A percentile compares a stretch with the other conserved stretches of the same genome.
These are phyloP conservation scores for Pythium phragmitis DNA, from an alignment of 352 stramenopile species.

Conservation along the genomic window DNA sequence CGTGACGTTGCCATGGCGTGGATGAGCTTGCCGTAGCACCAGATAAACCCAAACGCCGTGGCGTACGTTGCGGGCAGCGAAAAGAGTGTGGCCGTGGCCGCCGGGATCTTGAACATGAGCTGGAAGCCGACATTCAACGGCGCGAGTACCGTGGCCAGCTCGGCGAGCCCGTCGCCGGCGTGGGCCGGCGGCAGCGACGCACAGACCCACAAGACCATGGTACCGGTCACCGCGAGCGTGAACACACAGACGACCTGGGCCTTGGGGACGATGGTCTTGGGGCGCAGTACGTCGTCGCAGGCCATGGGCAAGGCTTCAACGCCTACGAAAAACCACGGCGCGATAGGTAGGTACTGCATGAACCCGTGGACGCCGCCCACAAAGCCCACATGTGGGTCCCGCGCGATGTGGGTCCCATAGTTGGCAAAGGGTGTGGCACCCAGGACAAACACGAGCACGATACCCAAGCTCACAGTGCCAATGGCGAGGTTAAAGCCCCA, in stretches of 20 bases:
- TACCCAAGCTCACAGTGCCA: too few relatives aligned
- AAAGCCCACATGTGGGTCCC: too few relatives aligned
- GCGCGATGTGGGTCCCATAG: too few relatives aligned
- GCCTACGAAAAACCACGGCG: conserved; percentile 23
- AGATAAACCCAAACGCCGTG: conserved; percentile 33
- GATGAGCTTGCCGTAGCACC: conserved; percentile 33
- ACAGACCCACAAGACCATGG: conserved; percentile 25
- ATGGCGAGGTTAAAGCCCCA: too few relatives aligned
- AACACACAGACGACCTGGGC: conserved; percentile 40
- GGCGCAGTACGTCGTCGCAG: conserved; percentile 29
- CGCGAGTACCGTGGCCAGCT: not conserved
- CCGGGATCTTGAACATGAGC: conserved; percentile 20
- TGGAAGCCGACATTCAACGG: conserved; percentile 17
- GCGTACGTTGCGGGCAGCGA: conserved; percentile 36
- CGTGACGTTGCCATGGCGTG: conserved; percentile 29
- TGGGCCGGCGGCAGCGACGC: conserved; percentile 15
- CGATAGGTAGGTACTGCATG: conserved; percentile 1
- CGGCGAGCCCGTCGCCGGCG: not conserved
- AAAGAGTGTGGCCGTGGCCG: conserved; percentile 15
- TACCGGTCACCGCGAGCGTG: conserved; percentile 20
- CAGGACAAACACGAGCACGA: too few relatives aligned
- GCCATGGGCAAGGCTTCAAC: conserved; percentile 18
- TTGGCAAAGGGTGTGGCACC: too few relatives aligned
- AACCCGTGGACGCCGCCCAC: too few relatives aligned
- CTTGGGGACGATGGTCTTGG: conserved; percentile 39